These are phyloP conservation scores for Areca catechu DNA, from an alignment of 176 grass and related monocot genomes.

Conservation along the genomic window DNA sequence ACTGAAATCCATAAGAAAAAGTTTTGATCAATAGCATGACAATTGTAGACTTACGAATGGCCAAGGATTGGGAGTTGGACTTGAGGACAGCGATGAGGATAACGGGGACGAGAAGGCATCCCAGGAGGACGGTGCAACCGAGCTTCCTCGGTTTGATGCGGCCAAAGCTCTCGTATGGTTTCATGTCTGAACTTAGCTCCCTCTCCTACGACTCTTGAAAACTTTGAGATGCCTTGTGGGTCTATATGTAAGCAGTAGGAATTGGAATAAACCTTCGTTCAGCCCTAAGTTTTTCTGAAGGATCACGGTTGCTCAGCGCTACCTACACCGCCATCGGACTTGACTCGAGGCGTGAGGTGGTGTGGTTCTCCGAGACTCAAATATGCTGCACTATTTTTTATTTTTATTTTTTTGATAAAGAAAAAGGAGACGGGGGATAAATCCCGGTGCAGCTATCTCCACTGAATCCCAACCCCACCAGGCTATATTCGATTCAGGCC, in stretches of 20 bases:
- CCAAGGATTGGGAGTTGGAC: not conserved
- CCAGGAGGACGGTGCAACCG: not conserved
- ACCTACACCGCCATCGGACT: too few relatives aligned
- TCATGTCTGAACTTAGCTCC: too few relatives aligned
- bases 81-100: not conserved
- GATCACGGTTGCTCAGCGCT: not conserved
- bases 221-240: not conserved
- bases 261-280: not conserved
- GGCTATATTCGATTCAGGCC: too few relatives aligned
- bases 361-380: too few relatives aligned
- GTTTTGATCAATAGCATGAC: not conserved
- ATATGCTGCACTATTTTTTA: too few relatives aligned
- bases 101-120: not conserved
- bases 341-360: too few relatives aligned
- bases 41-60: not conserved
- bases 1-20: not conserved
- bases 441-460: too few relatives aligned
- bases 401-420: too few relatives aligned
- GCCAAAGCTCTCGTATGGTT: not conserved
- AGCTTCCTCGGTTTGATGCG: not conserved
- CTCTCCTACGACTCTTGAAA: not conserved
- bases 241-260: not conserved
- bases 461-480: too few relatives aligned
- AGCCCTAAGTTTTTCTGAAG: not conserved
- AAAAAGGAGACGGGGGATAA: too few relatives aligned